Evolutionary conservation across 2,329 filamentous ascomycete species (phyloP).

Genomic region (Verticillium albo-atrum): DNA sequence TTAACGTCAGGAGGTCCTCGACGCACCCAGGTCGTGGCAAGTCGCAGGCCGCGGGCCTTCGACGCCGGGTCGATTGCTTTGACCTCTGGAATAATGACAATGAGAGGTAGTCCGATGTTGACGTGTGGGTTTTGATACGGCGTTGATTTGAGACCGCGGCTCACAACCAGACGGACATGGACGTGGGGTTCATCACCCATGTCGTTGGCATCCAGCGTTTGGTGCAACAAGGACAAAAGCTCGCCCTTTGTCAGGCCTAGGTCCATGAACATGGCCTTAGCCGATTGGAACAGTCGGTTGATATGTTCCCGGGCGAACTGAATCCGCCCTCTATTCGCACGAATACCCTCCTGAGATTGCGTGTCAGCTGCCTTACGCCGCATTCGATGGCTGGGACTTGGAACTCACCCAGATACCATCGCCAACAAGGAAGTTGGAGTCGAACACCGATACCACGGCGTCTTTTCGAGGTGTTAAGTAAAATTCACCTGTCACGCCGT

Average conservation of each 20-base stretch:
- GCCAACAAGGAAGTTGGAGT: slow-evolving; percentile 21
- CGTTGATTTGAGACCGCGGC: slow-evolving; percentile 19
- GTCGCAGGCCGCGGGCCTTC: slow-evolving; percentile 16
- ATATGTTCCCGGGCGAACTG: slow-evolving; percentile 22
- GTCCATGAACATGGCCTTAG: slow-evolving; percentile 24
- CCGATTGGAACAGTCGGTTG: slow-evolving; percentile 20
- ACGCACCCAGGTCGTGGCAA: slow-evolving; percentile 22
- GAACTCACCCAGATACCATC: slow-evolving; percentile 20
- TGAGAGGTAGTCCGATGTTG: slow-evolving; percentile 21
- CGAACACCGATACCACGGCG: slow-evolving; percentile 20
- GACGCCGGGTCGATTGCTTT: slow-evolving; percentile 17
- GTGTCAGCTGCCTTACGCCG: neutral
- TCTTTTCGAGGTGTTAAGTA: slow-evolving; percentile 15
- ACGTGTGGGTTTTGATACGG: slow-evolving; percentile 21
- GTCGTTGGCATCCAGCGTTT: slow-evolving; percentile 19
- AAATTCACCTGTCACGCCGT: slow-evolving; percentile 18
- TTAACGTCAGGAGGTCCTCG: slow-evolving; percentile 24
- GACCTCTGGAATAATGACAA: slow-evolving; percentile 24
- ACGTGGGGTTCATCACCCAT: slow-evolving; percentile 20
- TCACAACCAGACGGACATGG: slow-evolving; percentile 22
- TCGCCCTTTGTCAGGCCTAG: slow-evolving; percentile 19
- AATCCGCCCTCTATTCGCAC: slow-evolving; percentile 15
- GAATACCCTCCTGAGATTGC: slow-evolving; percentile 17
- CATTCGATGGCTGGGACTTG: neutral
- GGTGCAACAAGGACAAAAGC: slow-evolving; percentile 16